These are phyloP conservation scores for Fusarium ramigenum DNA, from an alignment of 2,329 filamentous ascomycete species.

Conservation along the genomic window DNA sequence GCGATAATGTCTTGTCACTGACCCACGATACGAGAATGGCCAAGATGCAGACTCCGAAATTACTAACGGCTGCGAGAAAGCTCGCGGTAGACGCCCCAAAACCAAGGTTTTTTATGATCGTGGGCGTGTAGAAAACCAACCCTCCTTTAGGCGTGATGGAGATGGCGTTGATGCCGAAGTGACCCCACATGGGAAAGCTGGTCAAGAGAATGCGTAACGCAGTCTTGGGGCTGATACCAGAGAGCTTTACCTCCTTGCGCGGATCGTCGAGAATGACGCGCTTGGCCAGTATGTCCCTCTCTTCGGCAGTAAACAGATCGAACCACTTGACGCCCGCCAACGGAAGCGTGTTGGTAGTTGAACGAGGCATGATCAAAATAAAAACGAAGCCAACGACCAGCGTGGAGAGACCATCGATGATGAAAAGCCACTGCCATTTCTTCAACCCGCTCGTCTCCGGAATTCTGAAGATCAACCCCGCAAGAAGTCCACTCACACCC, in stretches of 20 bases:
- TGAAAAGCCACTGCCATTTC: conserved; percentile 11
- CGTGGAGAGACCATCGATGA: not conserved
- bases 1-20: not conserved
- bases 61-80: not conserved
- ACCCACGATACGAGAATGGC: not conserved
- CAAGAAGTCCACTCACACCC: not conserved
- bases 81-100: conserved; percentile 4
- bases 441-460: not conserved
- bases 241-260: not conserved
- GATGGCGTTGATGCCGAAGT: not conserved
- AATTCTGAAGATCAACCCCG: not conserved
- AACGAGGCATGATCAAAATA: not conserved
- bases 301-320: not conserved
- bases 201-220: not conserved
- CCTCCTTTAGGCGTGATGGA: not conserved
- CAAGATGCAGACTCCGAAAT: conserved; percentile 4
- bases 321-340: not conserved
- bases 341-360: not conserved
- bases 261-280: conserved; percentile 5
- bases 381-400: not conserved
- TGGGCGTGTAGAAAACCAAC: not conserved
- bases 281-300: not conserved
- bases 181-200: not conserved
- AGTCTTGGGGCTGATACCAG: not conserved
- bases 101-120: conserved; percentile 2